Conservation (phyloP, 257 asterid species). For the Nicotiana tomentosiformis region DNA sequence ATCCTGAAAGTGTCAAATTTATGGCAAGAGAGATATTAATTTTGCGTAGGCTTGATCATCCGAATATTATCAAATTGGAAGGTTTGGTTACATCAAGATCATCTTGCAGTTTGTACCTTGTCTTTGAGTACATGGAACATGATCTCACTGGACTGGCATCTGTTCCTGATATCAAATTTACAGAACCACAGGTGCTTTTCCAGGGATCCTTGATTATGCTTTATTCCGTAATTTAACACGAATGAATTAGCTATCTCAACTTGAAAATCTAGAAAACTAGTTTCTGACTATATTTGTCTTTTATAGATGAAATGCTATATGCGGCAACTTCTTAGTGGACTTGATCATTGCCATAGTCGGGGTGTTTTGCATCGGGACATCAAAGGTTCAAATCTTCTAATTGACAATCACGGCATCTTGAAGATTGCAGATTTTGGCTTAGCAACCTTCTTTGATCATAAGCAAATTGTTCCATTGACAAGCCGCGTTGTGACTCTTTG, state of each 20-base stretch:
- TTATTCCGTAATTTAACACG: not conserved
- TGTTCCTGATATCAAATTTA: slow-evolving; percentile 65
- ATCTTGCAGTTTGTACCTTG: slow-evolving; percentile 70
- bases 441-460: slow-evolving; percentile 61
- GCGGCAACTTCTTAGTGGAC: slow-evolving; percentile 85
- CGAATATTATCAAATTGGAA: slow-evolving; percentile 75
- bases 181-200: slow-evolving; percentile 70
- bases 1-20: slow-evolving; percentile 82
- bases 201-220: slow-evolving; percentile 1
- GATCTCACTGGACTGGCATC: slow-evolving; percentile 90
- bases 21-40: slow-evolving; percentile 95
- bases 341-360: slow-evolving; percentile 65
- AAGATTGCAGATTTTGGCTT: slow-evolving; percentile 93
- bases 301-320: slow-evolving; percentile 81
- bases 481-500: slow-evolving; percentile 95
- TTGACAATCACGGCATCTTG: slow-evolving; percentile 70
- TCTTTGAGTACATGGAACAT: slow-evolving; percentile 94
- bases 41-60: slow-evolving; percentile 83
- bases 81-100: slow-evolving; percentile 75
- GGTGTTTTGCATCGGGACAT: slow-evolving; percentile 89
- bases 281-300: not conserved
- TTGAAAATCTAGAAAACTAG: not conserved
- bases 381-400: slow-evolving; percentile 80
- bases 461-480: slow-evolving; percentile 53
- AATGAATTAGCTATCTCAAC: not conserved